phyloP scores from a whole-genome alignment of 768 basidiomycete species.

The Infundibulicybe gibba region DNA sequence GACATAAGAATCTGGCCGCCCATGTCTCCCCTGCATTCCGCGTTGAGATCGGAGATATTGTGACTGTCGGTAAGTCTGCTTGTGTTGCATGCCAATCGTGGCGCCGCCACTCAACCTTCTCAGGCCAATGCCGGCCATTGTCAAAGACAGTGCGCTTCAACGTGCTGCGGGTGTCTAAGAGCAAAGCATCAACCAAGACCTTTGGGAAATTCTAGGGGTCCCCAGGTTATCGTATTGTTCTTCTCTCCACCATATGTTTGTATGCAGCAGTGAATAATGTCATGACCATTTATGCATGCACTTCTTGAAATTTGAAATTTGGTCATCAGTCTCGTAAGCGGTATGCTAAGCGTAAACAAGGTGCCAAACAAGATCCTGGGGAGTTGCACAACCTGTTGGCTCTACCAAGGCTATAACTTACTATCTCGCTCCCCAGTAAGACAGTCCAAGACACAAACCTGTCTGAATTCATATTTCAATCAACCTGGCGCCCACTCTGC shows the following conservation, averaged over 20 bases:
- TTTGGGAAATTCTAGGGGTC: slow-evolving; percentile 85
- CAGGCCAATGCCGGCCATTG: slow-evolving; percentile 97
- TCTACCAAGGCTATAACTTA: no score
- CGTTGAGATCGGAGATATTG: slow-evolving; percentile 89
- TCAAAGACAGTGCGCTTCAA: slow-evolving; percentile 99
- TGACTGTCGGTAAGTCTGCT: slow-evolving; percentile 95
- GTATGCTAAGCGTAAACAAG: slow-evolving; percentile 25
- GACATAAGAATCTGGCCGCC: slow-evolving; percentile 97
- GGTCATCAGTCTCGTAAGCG: slow-evolving; percentile 4
- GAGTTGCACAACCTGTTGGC: no score
- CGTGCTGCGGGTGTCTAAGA: slow-evolving; percentile 92
- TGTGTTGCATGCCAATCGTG: slow-evolving; percentile 14
- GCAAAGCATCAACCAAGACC: slow-evolving; percentile 85
- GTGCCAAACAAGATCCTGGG: slow-evolving; percentile 23
- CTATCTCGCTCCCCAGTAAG: no score
- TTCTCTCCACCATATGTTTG: slow-evolving; percentile 14
- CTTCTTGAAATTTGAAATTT: slow-evolving; percentile 11
- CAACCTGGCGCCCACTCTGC: slow-evolving; percentile 81
- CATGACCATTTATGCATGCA: slow-evolving; percentile 13
- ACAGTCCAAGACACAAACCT: not conserved
- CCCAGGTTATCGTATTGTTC: no score
- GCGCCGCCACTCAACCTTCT: not conserved
- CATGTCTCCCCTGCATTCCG: slow-evolving; percentile 99
- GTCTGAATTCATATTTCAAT: slow-evolving; percentile 12
- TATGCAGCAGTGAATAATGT: slow-evolving; percentile 22